These are phyloP conservation scores for Aquilaria malaccensis DNA, from an alignment of 345 rosid species.

Conservation along the genomic window DNA sequence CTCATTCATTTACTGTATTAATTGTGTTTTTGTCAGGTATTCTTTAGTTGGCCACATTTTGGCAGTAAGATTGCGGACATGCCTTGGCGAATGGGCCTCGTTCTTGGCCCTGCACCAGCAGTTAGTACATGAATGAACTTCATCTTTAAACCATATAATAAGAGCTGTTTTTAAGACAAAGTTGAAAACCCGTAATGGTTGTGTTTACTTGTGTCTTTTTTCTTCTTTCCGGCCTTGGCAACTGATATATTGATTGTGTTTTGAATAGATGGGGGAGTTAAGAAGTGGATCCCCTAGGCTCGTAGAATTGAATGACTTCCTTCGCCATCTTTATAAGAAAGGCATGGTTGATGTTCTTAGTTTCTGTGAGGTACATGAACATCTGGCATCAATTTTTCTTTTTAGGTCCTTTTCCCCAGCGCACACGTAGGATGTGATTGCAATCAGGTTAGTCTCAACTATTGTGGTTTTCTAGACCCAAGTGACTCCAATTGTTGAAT, in stretches of 20 bases:
- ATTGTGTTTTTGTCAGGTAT: conserved; percentile 45
- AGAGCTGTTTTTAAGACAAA: conserved; percentile 5
- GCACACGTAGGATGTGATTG: background rate
- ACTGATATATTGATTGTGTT: background rate
- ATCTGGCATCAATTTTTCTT: conserved; percentile 1
- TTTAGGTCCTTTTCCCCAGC: background rate
- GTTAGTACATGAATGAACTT: conserved; percentile 35
- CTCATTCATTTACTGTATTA: too few relatives aligned
- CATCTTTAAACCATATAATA: background rate
- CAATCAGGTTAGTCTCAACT: background rate
- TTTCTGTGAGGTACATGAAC: conserved; percentile 75
- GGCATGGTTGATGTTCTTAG: conserved; percentile 79
- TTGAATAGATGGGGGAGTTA: conserved; percentile 71
- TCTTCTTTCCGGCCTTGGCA: too few relatives aligned
- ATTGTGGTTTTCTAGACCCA: conserved; percentile 56
- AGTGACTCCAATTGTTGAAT: conserved; percentile 95
- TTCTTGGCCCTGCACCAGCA: conserved; percentile 89
- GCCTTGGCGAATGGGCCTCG: conserved; percentile 99
- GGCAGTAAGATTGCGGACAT: conserved; percentile 98
- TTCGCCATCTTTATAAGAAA: conserved; percentile 77
- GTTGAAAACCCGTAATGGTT: conserved; percentile 6
- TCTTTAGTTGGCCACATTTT: conserved; percentile 97
- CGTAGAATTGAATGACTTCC: conserved; percentile 73
- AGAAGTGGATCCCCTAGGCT: conserved; percentile 92
- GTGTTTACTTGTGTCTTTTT: conserved; percentile 12